Evolutionary conservation across 768 basidiomycete genomes (phyloP).

Genomic region (Leccinum imitatum): DNA sequence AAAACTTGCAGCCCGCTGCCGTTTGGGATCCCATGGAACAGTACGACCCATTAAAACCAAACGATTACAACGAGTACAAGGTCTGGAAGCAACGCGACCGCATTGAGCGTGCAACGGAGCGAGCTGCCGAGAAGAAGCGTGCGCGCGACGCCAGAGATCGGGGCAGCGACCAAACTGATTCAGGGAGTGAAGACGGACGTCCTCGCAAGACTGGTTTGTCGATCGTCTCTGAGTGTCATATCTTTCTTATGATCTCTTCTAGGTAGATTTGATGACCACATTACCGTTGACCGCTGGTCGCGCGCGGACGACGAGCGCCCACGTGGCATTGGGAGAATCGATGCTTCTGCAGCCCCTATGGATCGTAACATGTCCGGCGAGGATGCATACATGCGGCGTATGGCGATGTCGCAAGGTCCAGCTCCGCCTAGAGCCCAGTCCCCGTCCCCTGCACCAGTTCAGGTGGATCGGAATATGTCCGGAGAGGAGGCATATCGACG

Average conservation of each 20-base stretch:
- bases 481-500: constrained; percentile 83
- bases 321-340: constrained; percentile 22
- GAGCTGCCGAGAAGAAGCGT: constrained; percentile 60
- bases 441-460: constrained; percentile 35
- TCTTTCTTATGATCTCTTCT: constrained; percentile 27
- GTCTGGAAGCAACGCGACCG: constrained; percentile 73
- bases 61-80: constrained; percentile 89
- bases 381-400: constrained; percentile 76
- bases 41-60: constrained; percentile 82
- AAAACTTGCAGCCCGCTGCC: constrained; percentile 45
- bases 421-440: constrained; percentile 22
- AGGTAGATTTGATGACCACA: constrained; percentile 38
- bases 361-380: constrained; percentile 65
- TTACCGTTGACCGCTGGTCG: constrained; percentile 53
- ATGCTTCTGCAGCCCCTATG: constrained; percentile 37
- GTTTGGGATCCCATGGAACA: constrained; percentile 78
- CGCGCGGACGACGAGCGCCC: constrained; percentile 49
- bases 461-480: constrained; percentile 47
- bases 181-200: constrained; percentile 63
- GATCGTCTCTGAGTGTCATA: background rate
- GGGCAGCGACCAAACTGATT: constrained; percentile 64
- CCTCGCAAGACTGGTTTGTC: constrained; percentile 66
- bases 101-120: constrained; percentile 65
- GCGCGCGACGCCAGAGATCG: constrained; percentile 46
- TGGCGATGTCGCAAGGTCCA: constrained; percentile 59